phyloP scores from a whole-genome alignment of 345 rosid genomes.

The Trapa incisa region DNA sequence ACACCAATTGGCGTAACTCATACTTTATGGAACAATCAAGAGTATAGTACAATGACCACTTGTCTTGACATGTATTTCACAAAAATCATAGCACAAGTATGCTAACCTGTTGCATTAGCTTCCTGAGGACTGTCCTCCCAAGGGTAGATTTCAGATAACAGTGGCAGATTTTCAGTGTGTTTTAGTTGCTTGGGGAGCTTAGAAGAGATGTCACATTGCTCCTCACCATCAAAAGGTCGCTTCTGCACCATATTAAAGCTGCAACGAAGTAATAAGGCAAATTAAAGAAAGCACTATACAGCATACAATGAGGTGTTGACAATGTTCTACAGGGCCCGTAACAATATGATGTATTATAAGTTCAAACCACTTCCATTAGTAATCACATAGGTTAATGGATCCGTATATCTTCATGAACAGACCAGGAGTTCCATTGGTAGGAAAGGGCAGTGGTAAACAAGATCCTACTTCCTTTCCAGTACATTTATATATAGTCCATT shows the following conservation, averaged over 20 bases:
- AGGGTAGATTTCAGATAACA: slow-evolving; percentile 12
- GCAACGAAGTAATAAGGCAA: slow-evolving; percentile 1
- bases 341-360: background rate
- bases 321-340: background rate
- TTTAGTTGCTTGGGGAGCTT: slow-evolving; percentile 38
- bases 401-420: too few species aligned
- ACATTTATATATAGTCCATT: too few species aligned
- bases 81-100: background rate
- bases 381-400: background rate
- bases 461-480: too few species aligned
- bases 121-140: slow-evolving; percentile 6
- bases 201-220: slow-evolving; percentile 22
- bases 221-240: slow-evolving; percentile 35
- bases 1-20: background rate
- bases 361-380: background rate
- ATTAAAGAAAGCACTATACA: background rate
- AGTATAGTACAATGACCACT: background rate
- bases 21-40: background rate
- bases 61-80: background rate
- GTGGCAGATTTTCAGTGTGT: slow-evolving; percentile 12
- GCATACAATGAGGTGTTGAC: background rate
- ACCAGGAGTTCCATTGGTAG: too few species aligned
- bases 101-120: slow-evolving; percentile 24
- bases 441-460: too few species aligned
- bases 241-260: slow-evolving; percentile 38